Base-by-base conservation (phyloP, 495 filamentous ascomycete species). In the Xylaria telfairii region DNA sequence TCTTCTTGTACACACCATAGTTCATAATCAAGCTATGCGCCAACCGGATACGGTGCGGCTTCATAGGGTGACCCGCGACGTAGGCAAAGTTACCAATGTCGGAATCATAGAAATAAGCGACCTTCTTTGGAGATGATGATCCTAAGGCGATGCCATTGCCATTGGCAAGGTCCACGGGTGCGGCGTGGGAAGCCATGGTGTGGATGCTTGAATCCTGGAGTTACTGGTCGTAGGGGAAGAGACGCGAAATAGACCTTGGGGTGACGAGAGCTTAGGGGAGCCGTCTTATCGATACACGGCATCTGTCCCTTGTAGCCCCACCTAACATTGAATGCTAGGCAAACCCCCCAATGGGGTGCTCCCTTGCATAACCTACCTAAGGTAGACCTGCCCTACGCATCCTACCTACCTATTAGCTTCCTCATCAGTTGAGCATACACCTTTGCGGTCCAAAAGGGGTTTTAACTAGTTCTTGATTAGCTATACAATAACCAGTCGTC, bases 1-100 rank as follows among this genome's bases (percentile, higher is more conserved):
- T 96, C 78, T 96, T 96, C 82, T 97, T 97, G 83, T 98, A 99
- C 0, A 98, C 88, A 30, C 93, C 92, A 83, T 98, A 98, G 81
- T 99, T 98, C 96, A 99, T 98, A 66, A 99, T 95, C 80, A 99
- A 81, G 73, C 91, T 94, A 84, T 99, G 96, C 49, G 96, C 93
- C 87, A 99, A 91, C 73, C 96, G 90, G 81, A 99, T 98, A 56
- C 96, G 91, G 84, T 99, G 96, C 19, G 96, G 96, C 84, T 99
- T 99, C 96, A 99, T 99, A 21, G 96, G 96, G 84, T 99, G 96
- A 32, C 96, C 96, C 24, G 96, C 94, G 71, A 97, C 93, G 79
- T 99, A 99, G 78, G 96, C 96, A 85, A 97, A 89, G 79, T 97
- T 98, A 68, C 95, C 95, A 77, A 98, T 94, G 84, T 98, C 95